Evolutionary conservation across 176 grass and related monocot species (phyloP), one percentile per base, ranked within the genome.

Genomic region (Carex pumila): DNA sequence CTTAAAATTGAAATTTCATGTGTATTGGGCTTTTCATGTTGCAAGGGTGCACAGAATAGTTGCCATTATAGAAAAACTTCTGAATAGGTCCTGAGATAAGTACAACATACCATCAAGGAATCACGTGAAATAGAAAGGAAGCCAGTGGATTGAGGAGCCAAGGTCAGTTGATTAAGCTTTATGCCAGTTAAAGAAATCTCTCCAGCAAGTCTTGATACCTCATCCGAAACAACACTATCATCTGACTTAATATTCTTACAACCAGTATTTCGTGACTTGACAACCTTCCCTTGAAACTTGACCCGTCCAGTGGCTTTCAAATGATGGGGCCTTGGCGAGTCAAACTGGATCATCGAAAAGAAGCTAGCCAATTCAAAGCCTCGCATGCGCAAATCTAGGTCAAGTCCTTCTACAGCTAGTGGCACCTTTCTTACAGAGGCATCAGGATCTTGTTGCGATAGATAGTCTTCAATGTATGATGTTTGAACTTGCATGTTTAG

Each of bases 331-430:
- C 93, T 87, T 63, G 93, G 96, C 82, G 93, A 90, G 86, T 95
- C 96, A 85, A 98, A 95, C 85, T 91, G 88, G 84, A 85, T 91
- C 19, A 92, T 91, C 71, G 91, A 91, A 84, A 89, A 90, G 85
- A 98, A 89, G 86, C 89, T 92, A 81, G 93, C 93, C 79, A 98
- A 93, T 86, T 98, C 96, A 90, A 98, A 98, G 37, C 91, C 93
- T 80, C 91, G 86, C 88, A 98, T 92, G 56, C 92, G 92, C 82
- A 98, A 92, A 90, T 98, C 93, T 88, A 98, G 91, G 78, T 92
- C 93, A 65, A 98, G 85, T 84, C 92, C 91, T 79, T 95, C 93
- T 84, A 95, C 64, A 90, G 93, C 83, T 71, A 98, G 55, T 13
- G 96, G 93, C 86, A 92, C 87, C 15, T 84, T 80, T 81, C 92